These are phyloP conservation scores for Stagonosporopsis cucurbitacearum DNA, from an alignment of 2,329 filamentous ascomycete genomes.

Conservation along the genomic window DNA sequence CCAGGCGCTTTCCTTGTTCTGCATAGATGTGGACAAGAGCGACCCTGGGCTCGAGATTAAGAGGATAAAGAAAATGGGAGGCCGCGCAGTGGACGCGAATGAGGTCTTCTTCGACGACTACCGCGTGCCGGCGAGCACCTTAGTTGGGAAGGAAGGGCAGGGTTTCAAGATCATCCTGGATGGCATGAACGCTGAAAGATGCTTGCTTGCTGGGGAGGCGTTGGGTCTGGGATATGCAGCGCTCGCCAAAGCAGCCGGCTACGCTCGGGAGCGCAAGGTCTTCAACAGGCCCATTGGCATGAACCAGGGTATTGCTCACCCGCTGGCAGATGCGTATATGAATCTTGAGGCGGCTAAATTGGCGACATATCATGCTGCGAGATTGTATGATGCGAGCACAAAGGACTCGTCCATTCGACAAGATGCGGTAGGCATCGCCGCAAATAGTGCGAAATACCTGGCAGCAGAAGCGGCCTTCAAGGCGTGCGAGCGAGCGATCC, in stretches of 20 bases:
- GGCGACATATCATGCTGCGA: slow-evolving; percentile 66
- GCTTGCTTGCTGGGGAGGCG: slow-evolving; percentile 72
- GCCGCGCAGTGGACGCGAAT: slow-evolving; percentile 81
- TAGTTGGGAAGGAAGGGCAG: slow-evolving; percentile 75
- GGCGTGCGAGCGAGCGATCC: slow-evolving; percentile 63
- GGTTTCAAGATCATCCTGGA: slow-evolving; percentile 73
- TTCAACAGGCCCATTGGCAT: slow-evolving; percentile 65
- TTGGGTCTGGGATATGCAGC: slow-evolving; percentile 79
- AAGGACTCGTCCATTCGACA: slow-evolving; percentile 24
- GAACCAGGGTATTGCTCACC: slow-evolving; percentile 67
- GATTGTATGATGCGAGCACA: slow-evolving; percentile 61
- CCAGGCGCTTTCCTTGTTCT: slow-evolving; percentile 81
- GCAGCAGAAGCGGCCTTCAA: slow-evolving; percentile 67
- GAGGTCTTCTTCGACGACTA: slow-evolving; percentile 89
- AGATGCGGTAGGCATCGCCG: slow-evolving; percentile 59
- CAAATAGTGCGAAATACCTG: slow-evolving; percentile 64
- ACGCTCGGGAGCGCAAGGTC: slow-evolving; percentile 59
- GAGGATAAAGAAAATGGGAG: slow-evolving; percentile 85
- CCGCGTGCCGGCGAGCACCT: slow-evolving; percentile 64
- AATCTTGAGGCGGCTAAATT: slow-evolving; percentile 66
- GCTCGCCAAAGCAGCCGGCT: slow-evolving; percentile 50
- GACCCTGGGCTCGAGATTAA: slow-evolving; percentile 69
- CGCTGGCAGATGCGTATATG: slow-evolving; percentile 66
- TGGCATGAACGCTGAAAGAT: slow-evolving; percentile 59
- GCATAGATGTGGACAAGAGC: slow-evolving; percentile 72